These are phyloP conservation scores for Calonectria pteridis DNA, from an alignment of 2,329 filamentous ascomycete genomes.

Conservation along the genomic window DNA sequence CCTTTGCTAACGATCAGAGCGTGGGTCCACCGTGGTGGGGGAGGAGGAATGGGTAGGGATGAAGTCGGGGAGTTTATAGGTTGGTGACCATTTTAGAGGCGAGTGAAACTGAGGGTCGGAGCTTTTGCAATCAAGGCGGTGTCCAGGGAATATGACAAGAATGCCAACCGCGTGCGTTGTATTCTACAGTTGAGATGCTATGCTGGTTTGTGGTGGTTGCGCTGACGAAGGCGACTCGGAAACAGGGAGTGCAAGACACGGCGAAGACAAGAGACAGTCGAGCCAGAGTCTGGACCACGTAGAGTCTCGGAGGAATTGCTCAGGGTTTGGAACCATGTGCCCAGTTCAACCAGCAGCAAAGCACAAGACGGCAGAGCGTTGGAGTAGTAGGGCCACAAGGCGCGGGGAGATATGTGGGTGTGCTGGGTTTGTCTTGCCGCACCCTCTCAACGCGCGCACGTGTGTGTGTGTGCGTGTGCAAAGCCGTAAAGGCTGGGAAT, in stretches of 20 bases:
- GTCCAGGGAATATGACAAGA: neutral
- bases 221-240: neutral
- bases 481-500: neutral
- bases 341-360: neutral
- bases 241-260: neutral
- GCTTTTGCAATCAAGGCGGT: neutral
- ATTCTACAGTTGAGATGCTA: neutral
- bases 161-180: neutral
- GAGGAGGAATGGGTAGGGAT: neutral
- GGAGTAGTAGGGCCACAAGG: neutral
- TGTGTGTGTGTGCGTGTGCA: neutral
- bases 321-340: neutral
- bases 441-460: neutral
- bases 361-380: neutral
- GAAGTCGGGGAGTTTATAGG: constrained; percentile 9
- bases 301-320: constrained; percentile 5
- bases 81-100: neutral
- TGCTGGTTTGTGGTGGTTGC: neutral
- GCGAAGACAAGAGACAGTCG: neutral
- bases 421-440: neutral
- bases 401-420: neutral
- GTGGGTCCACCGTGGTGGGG: constrained; percentile 1
- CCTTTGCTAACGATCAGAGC: neutral
- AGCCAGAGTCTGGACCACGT: constrained; percentile 1
- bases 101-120: neutral